Conservation (phyloP, 257 asterid species). For the Solanum lycopersicoides region DNA sequence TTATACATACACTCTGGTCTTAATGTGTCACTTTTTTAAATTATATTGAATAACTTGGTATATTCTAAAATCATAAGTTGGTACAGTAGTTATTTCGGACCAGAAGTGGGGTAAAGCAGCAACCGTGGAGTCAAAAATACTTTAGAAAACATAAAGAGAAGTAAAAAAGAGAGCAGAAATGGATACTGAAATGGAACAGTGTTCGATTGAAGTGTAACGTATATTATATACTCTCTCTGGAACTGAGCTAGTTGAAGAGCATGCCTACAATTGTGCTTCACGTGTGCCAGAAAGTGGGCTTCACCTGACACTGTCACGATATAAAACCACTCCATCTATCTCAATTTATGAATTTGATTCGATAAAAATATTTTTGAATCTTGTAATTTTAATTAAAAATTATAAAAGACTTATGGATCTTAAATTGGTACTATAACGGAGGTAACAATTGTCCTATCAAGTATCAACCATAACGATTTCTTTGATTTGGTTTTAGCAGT, state of each 20-base stretch:
- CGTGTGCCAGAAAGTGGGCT: constrained; percentile 10
- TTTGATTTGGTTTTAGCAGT: background rate
- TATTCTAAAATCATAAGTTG: no score
- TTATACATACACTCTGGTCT: background rate
- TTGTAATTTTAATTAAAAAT: background rate
- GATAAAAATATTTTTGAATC: background rate
- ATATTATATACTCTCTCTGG: background rate
- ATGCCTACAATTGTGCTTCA: constrained; percentile 6
- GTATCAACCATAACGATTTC: background rate
- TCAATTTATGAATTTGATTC: background rate
- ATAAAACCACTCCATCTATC: background rate
- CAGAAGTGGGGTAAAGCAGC: background rate
- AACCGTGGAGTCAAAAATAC: background rate
- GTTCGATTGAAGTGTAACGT: background rate
- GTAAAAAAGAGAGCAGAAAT: background rate
- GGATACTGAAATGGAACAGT: background rate
- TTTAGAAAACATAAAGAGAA: background rate
- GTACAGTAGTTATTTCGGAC: no score
- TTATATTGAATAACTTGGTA: no score
- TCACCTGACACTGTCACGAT: background rate
- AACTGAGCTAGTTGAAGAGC: background rate
- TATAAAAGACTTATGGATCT: no score
- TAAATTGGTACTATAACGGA: background rate
- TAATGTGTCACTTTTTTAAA: background rate
- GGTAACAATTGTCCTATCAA: background rate